Percentiles rank a stretch among this genome's conserved stretches.
Conservation (phyloP, 441 rosid species). For the Pelargonium citronellum region DNA sequence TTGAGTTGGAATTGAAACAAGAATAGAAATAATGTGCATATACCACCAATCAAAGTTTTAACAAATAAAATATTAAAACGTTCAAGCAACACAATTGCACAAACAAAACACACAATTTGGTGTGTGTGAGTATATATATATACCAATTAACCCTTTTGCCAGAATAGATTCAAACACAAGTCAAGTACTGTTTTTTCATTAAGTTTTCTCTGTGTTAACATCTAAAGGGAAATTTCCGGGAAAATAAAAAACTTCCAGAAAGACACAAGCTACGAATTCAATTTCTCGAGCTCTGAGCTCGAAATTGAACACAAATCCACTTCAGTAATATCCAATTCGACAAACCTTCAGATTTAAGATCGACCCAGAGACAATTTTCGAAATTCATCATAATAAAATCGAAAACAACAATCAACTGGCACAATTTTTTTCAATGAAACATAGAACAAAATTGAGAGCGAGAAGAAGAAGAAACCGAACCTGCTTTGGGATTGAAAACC, state of each 20-base stretch:
- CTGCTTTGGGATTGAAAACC: constrained; percentile 62
- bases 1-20: too few relatives aligned
- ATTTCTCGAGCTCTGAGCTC: neutral
- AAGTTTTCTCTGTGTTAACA: neutral
- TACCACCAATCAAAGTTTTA: neutral
- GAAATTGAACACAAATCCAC: neutral
- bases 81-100: too few relatives aligned
- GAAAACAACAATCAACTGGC: neutral
- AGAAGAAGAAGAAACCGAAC: constrained; percentile 22
- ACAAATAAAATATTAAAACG: neutral
- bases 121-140: neutral
- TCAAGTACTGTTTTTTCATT: neutral
- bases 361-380: neutral
- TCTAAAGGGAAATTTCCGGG: neutral
- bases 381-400: neutral
- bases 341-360: neutral
- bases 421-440: neutral
- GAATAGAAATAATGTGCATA: too few relatives aligned
- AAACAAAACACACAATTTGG: neutral
- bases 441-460: neutral
- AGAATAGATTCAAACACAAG: neutral
- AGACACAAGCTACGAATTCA: neutral
- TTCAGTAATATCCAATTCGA: neutral
- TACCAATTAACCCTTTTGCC: neutral
- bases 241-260: too few relatives aligned